Base-by-base conservation (phyloP, 1,139 yeast genomes). In the Taphrina communis region DNA sequence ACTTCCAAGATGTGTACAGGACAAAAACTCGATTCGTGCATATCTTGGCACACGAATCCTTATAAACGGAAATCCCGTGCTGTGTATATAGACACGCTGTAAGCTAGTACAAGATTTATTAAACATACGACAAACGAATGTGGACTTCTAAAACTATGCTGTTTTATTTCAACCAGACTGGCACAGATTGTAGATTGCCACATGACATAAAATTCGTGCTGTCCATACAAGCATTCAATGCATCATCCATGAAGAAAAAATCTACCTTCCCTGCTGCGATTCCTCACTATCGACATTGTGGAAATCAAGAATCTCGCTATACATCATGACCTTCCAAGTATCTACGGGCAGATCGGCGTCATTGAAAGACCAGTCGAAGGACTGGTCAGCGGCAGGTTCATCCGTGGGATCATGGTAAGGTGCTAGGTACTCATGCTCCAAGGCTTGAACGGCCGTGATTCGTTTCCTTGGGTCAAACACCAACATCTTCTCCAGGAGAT, bases 241-340 rank as follows among this genome's bases (percentile, higher is more conserved):
- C 48, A 44, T 12, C 19, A 6, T n/a, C 19, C n/a, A 14, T 44
- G 19, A 44, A n/a, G 48, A 44, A 44, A 44, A 44, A 44, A 7
- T 35, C 36, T 50, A 50, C 9, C 36, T 31, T 11, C 53, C 53
- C 42, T 58, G 62, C 17, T 58, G 62, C 39, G 56, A 42, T 21
- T 46, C 67, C 21, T 56, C 61, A 46, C 56, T 63, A 31, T 70
- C 90, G 69, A 86, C 88, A 77, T 89, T 91, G 80, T 94, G 99
- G 84, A 93, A 94, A 78, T 93, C 98, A 73, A 94, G 83, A 72
- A 94, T 94, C 80, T 94, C 99, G 66, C 96, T 89, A 80, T 94
- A 94, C 97, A 94, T 94, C 99, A 94, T 94, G 39, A 93, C 97
- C 80, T 97, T 87, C 99, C 99, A 94, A 38, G 97, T 91, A 76